phyloP scores from a whole-genome alignment of 345 rosid genomes.

The Tarenaya hassleriana region DNA sequence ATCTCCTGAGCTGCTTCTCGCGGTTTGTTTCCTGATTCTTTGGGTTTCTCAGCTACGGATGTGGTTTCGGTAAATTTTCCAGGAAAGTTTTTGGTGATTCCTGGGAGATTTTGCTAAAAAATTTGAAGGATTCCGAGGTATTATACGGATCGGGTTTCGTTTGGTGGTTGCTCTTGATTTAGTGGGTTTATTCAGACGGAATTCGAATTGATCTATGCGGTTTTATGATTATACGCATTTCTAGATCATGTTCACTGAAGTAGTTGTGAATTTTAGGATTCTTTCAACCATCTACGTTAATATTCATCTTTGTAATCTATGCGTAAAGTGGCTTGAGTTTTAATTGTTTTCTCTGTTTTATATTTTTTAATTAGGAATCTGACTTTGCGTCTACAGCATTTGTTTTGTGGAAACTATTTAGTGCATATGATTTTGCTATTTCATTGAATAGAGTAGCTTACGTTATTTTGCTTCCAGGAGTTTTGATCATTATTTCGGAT shows the following conservation, averaged over 20 bases:
- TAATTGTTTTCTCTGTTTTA: background rate
- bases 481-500: slow-evolving; percentile 20
- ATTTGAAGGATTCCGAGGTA: background rate
- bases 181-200: background rate
- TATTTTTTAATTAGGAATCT: no score
- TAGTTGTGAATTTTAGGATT: background rate
- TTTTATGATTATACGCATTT: background rate
- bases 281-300: background rate
- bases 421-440: slow-evolving; percentile 7
- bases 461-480: no score
- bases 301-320: slow-evolving; percentile 4
- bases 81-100: no score
- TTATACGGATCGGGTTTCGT: background rate
- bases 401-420: background rate
- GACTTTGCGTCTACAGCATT: no score
- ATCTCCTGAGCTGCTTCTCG: slow-evolving; percentile 7
- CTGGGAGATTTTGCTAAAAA: background rate
- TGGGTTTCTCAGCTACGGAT: slow-evolving; percentile 10
- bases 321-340: background rate
- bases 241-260: no score
- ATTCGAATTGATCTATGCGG: slow-evolving; percentile 4
- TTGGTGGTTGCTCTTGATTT: background rate
- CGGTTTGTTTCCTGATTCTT: slow-evolving; percentile 14
- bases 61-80: background rate
- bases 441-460: slow-evolving; percentile 17